Conservation (phyloP, 176 grass and related monocot genomes). For the Zoysia pacifica region DNA sequence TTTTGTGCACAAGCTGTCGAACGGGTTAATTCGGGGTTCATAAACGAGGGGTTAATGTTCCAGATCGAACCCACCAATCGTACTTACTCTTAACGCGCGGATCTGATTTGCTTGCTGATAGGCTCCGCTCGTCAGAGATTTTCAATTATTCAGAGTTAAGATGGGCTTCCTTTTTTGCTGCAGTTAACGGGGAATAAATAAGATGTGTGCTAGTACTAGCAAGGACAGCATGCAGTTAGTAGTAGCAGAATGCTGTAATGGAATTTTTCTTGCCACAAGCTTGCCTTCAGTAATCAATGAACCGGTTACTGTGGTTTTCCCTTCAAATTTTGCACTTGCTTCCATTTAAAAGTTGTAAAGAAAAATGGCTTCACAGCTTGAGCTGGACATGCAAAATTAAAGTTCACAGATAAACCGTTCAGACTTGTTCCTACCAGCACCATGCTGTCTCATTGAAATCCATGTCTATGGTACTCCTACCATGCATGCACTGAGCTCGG, state of each 20-base stretch:
- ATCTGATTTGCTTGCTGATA: background rate
- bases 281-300: too few relatives aligned
- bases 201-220: background rate
- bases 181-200: background rate
- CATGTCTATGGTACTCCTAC: background rate
- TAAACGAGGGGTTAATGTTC: slow-evolving; percentile 7
- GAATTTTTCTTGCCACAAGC: too few relatives aligned
- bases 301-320: background rate
- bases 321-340: too few relatives aligned
- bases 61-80: background rate
- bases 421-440: background rate
- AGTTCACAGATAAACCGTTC: background rate
- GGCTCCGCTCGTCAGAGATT: background rate
- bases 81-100: background rate
- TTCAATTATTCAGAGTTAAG: background rate
- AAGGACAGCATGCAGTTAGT: background rate
- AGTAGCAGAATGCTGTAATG: too few relatives aligned
- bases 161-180: background rate
- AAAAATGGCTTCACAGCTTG: background rate
- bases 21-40: background rate
- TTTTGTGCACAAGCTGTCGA: background rate
- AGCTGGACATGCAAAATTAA: background rate
- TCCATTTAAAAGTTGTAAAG: background rate
- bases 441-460: background rate
- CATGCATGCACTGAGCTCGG: background rate